Evolutionary conservation across 352 stramenopile species (phyloP).

Genomic region (Globisporangium sylvaticum): DNA sequence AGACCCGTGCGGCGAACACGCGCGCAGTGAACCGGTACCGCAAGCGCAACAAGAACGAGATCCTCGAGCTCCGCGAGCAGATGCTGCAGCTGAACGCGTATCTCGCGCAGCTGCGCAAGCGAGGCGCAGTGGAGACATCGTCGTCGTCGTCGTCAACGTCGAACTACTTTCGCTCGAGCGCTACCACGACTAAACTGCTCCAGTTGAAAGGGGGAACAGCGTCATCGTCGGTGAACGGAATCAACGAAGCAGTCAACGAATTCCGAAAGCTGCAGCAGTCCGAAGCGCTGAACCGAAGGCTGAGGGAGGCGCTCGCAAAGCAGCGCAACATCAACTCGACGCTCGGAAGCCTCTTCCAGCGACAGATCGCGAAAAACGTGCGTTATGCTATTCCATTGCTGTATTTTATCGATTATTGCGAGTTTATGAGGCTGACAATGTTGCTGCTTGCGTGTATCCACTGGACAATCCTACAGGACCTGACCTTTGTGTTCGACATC

Average conservation of each 20-base stretch:
- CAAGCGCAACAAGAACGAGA: conserved; percentile 9
- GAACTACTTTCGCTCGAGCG: not conserved
- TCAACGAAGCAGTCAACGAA: conserved; percentile 4
- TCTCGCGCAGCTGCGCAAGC: conserved; percentile 6
- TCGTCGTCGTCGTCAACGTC: not conserved
- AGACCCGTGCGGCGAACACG: conserved; percentile 12
- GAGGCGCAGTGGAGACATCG: not conserved
- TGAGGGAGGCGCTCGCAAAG: conserved; percentile 8
- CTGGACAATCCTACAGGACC: conserved; percentile 1
- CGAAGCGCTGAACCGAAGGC: conserved; percentile 9
- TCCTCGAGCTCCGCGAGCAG: conserved; percentile 7
- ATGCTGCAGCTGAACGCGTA: conserved; percentile 7
- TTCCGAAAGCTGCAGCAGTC: conserved; percentile 7
- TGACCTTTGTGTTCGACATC: conserved; percentile 8
- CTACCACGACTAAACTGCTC: not conserved
- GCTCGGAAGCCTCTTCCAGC: conserved; percentile 8
- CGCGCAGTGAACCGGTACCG: conserved; percentile 13
- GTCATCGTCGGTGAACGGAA: not conserved
- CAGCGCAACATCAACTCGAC: conserved; percentile 8
- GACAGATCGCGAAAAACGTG: conserved; percentile 12
- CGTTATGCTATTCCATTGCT: not conserved
- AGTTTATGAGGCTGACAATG: not conserved
- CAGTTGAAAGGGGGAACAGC: not conserved
- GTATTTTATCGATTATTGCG: too few relatives aligned
- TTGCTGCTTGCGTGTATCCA: not conserved